Conservation (phyloP, 768 basidiomycete species). For the Sarcodon sp. region DNA sequence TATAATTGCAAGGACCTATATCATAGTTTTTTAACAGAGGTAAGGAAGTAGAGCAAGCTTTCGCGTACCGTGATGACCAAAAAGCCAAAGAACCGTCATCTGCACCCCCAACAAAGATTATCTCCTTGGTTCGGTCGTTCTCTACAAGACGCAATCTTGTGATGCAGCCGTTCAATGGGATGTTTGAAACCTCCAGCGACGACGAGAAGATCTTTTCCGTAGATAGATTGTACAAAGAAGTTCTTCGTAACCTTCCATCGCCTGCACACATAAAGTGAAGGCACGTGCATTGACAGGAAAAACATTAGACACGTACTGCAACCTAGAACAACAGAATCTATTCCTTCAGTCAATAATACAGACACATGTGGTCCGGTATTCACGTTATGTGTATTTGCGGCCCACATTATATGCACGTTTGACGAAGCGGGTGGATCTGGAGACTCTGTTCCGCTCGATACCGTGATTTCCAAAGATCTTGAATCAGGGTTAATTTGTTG, state of each 20-base stretch:
- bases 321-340: slow-evolving; percentile 48
- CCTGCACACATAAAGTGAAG: slow-evolving; percentile 8
- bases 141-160: slow-evolving; percentile 38
- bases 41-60: not conserved
- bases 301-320: slow-evolving; percentile 7
- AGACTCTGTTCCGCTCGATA: no score
- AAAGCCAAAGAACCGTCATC: slow-evolving; percentile 70
- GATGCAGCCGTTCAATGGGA: slow-evolving; percentile 34
- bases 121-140: slow-evolving; percentile 47
- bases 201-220: slow-evolving; percentile 6
- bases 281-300: not conserved
- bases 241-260: slow-evolving; percentile 14
- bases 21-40: not conserved
- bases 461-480: no score
- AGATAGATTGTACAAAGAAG: slow-evolving; percentile 13
- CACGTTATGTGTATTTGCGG: no score
- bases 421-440: no score
- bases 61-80: slow-evolving; percentile 53
- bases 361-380: not conserved
- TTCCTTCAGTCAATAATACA: slow-evolving; percentile 15
- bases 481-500: no score
- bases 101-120: slow-evolving; percentile 57
- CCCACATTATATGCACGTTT: no score
- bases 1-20: slow-evolving; percentile 49
- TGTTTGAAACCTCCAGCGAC: slow-evolving; percentile 28